Percentiles rank a stretch among this genome's conserved stretches.
phyloP scores from a whole-genome alignment of 768 basidiomycete species.

The Boletus bicolor region DNA sequence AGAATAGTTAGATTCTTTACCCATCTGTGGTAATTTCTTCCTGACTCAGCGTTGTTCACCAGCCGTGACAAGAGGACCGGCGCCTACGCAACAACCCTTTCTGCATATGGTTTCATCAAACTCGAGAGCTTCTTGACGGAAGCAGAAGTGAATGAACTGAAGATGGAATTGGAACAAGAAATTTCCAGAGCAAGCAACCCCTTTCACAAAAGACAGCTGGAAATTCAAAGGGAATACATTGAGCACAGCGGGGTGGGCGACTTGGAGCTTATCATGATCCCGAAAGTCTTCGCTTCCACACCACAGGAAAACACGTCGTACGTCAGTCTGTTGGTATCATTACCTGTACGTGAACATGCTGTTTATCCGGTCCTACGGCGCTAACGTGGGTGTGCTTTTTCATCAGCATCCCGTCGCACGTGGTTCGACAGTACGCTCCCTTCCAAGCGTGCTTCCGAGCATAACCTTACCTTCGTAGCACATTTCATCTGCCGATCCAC shows the following conservation, averaged over 20 bases:
- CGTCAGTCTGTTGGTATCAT: conserved; percentile 4
- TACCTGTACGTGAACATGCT: conserved; percentile 8
- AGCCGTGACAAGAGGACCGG: conserved; percentile 14
- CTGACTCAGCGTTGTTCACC: neutral
- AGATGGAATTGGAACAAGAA: conserved; percentile 8
- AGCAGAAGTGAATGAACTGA: conserved; percentile 11
- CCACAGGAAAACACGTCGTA: conserved; percentile 12
- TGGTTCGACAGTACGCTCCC: conserved; percentile 12
- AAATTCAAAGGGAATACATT: conserved; percentile 9
- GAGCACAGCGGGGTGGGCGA: conserved; percentile 6
- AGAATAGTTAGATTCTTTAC: conserved; percentile 14
- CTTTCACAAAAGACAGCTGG: conserved; percentile 14
- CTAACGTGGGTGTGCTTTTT: neutral
- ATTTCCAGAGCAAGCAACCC: neutral
- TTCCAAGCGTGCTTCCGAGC: neutral
- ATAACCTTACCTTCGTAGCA: conserved; percentile 9
- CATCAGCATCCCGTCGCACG: conserved; percentile 18
- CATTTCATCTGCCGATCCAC: conserved; percentile 13
- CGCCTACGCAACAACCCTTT: conserved; percentile 14
- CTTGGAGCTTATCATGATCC: conserved; percentile 19
- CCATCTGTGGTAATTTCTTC: neutral
- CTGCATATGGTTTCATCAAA: conserved; percentile 19
- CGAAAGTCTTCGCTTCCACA: conserved; percentile 8
- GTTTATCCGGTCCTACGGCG: neutral
- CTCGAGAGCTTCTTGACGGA: conserved; percentile 11